phyloP scores from a whole-genome alignment of 2,329 filamentous ascomycete genomes.

The Claviceps fusiformis region DNA sequence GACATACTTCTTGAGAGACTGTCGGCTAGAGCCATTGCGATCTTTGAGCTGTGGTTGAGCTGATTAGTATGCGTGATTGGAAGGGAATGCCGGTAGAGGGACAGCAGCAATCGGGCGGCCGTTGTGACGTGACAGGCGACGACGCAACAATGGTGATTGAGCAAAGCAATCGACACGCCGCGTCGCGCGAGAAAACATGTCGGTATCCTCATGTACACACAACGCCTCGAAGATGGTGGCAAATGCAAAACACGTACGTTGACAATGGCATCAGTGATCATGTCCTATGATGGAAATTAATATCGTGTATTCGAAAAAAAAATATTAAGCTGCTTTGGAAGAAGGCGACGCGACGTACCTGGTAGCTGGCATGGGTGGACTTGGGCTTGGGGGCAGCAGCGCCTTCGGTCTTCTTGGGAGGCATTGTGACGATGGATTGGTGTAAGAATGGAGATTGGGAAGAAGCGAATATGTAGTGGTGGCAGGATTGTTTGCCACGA shows the following conservation, averaged over 20 bases:
- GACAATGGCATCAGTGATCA: slow-evolving; percentile 50
- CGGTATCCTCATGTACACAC: background rate
- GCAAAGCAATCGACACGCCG: background rate
- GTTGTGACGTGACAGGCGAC: background rate
- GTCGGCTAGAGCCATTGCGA: slow-evolving; percentile 48
- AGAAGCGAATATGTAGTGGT: slow-evolving; percentile 1
- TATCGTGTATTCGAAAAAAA: background rate
- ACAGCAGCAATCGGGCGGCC: no score
- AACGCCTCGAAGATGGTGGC: slow-evolving; percentile 25
- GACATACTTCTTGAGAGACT: slow-evolving; percentile 49
- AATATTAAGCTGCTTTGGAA: background rate
- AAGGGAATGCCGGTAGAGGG: background rate
- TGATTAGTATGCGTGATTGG: slow-evolving; percentile 22
- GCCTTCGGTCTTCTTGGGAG: slow-evolving; percentile 43
- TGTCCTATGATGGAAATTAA: slow-evolving; percentile 32
- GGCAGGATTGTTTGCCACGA: background rate
- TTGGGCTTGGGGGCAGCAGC: slow-evolving; percentile 29
- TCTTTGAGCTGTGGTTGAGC: slow-evolving; percentile 40
- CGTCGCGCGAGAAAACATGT: background rate
- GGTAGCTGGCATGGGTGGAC: slow-evolving; percentile 43
- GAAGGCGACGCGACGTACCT: slow-evolving; percentile 29
- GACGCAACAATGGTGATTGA: background rate
- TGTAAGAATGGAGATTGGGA: slow-evolving; percentile 10
- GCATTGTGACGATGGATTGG: slow-evolving; percentile 30
- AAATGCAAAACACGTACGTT: slow-evolving; percentile 34